phyloP scores from a whole-genome alignment of 1,284 basidiomycete species.

The Ceratobasidium sp. region DNA sequence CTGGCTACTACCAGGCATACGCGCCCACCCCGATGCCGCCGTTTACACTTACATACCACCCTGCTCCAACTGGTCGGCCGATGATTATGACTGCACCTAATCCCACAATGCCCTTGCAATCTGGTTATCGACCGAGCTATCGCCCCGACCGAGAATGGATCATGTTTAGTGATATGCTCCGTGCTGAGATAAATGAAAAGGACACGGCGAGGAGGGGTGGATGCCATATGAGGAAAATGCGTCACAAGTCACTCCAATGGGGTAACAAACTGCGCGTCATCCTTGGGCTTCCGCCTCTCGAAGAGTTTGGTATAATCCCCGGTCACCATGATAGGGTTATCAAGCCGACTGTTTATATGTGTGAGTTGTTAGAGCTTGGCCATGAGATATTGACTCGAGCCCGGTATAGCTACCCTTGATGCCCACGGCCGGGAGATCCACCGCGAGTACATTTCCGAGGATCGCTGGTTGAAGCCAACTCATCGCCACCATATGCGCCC shows the following conservation, averaged over 20 bases:
- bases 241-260: conserved; percentile 53
- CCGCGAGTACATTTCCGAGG: not conserved
- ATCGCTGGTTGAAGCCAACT: conserved; percentile 41
- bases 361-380: conserved; percentile 23
- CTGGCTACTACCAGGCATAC: conserved; percentile 20
- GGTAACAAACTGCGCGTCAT: conserved; percentile 60
- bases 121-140: not conserved
- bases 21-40: not conserved
- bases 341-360: not conserved
- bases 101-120: not conserved
- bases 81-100: not conserved
- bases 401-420: not conserved
- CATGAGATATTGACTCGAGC: conserved; percentile 1
- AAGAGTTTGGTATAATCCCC: conserved; percentile 40
- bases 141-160: not conserved
- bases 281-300: conserved; percentile 59
- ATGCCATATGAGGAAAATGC: conserved; percentile 29
- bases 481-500: conserved; percentile 43
- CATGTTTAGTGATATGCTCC: not conserved
- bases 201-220: conserved; percentile 47
- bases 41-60: conserved; percentile 42
- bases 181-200: conserved; percentile 23
- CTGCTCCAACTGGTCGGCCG: not conserved
- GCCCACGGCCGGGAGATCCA: not conserved
- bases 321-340: not conserved